A percentile compares a stretch with the other conserved stretches of the same genome.
Evolutionary conservation across 1,284 basidiomycete species (phyloP).

Genomic region (Xerocomus nothofagi): DNA sequence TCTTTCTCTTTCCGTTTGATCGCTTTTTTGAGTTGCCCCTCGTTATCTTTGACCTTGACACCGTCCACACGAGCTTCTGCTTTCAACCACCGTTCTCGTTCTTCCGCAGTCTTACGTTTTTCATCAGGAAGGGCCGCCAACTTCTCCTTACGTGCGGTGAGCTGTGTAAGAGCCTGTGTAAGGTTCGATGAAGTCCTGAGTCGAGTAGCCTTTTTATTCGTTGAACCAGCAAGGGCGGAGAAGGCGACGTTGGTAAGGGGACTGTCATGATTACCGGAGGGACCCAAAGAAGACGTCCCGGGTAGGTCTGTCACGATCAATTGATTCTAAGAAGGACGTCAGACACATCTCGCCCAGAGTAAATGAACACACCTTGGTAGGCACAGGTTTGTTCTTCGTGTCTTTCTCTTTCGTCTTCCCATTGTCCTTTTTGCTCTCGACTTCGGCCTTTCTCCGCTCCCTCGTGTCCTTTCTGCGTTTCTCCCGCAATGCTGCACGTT

Average conservation of each 20-base stretch:
- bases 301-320: slow-evolving; percentile 64
- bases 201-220: slow-evolving; percentile 50
- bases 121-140: slow-evolving; percentile 74
- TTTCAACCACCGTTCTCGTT: slow-evolving; percentile 84
- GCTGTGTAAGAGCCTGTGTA: slow-evolving; percentile 77
- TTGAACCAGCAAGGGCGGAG: slow-evolving; percentile 56
- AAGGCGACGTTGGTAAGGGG: slow-evolving; percentile 68
- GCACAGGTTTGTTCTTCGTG: slow-evolving; percentile 35
- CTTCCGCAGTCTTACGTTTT: slow-evolving; percentile 74
- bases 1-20: slow-evolving; percentile 87
- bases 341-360: not conserved
- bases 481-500: slow-evolving; percentile 81
- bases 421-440: slow-evolving; percentile 50
- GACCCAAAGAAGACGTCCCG: slow-evolving; percentile 32
- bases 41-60: slow-evolving; percentile 85
- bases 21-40: slow-evolving; percentile 81
- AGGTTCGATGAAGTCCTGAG: slow-evolving; percentile 78
- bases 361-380: slow-evolving; percentile 48
- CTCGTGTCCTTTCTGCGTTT: slow-evolving; percentile 79
- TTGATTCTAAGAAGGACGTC: slow-evolving; percentile 53
- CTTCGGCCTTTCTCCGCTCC: slow-evolving; percentile 70
- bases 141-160: slow-evolving; percentile 72
- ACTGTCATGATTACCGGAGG: slow-evolving; percentile 39
- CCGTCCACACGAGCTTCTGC: slow-evolving; percentile 83
- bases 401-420: slow-evolving; percentile 36